Evolutionary conservation across 2,329 filamentous ascomycete genomes (phyloP).

Genomic region (Exophiala bonariae): DNA sequence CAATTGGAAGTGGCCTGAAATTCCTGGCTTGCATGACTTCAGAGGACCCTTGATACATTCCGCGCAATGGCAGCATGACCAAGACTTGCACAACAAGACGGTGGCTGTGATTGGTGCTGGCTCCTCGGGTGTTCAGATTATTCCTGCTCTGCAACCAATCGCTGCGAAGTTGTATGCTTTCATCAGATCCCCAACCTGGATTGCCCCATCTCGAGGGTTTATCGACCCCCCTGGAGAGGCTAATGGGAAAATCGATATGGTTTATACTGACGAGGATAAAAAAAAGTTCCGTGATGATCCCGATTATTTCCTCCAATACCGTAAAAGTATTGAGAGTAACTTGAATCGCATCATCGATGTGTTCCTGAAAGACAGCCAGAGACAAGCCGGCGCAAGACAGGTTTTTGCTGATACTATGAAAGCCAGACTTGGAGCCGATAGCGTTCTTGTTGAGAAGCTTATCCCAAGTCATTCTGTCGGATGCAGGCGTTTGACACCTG

Average conservation of each 20-base stretch:
- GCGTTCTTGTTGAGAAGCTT: constrained; percentile 22
- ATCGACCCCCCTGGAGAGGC: constrained; percentile 9
- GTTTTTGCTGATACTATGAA: constrained; percentile 25
- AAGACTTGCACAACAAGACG: constrained; percentile 10
- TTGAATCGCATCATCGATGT: constrained; percentile 46
- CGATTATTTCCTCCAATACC: constrained; percentile 15
- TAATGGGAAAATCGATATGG: constrained; percentile 10
- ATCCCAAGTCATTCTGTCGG: constrained; percentile 27
- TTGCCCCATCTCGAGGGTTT: constrained; percentile 19
- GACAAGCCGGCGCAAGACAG: constrained; percentile 34
- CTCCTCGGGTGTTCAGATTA: constrained; percentile 25
- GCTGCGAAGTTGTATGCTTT: constrained; percentile 32
- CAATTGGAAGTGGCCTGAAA: constrained; percentile 29
- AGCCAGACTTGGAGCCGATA: constrained; percentile 19
- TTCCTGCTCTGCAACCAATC: constrained; percentile 33
- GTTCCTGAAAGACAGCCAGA: constrained; percentile 42
- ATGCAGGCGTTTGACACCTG: constrained; percentile 27
- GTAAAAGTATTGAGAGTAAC: constrained; percentile 24
- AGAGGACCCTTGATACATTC: constrained; percentile 40
- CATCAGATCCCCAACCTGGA: constrained; percentile 28
- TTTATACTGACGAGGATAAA: constrained; percentile 25
- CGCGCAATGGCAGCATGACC: constrained; percentile 36
- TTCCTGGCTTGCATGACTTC: constrained; percentile 30
- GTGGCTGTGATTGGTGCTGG: constrained; percentile 28
- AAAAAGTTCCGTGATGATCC: constrained; percentile 18